These are phyloP conservation scores for Claviceps quebecensis DNA, from an alignment of 2,329 filamentous ascomycete species.

Conservation along the genomic window DNA sequence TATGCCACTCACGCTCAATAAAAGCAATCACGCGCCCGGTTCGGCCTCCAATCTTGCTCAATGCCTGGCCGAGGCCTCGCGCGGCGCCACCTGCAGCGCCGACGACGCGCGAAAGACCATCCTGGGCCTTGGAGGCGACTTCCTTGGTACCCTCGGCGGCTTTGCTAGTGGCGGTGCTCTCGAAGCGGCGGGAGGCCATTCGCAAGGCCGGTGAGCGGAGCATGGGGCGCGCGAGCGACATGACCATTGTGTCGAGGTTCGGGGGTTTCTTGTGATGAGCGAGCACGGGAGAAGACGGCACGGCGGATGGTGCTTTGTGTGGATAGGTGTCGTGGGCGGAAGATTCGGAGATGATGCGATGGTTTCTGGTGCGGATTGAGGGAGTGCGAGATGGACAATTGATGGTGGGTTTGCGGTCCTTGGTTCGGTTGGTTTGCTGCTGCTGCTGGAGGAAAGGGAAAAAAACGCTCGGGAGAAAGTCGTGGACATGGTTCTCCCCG, in stretches of 20 bases:
- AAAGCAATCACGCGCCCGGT: slow-evolving; percentile 67
- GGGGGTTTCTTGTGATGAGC: neutral
- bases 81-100: slow-evolving; percentile 69
- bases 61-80: slow-evolving; percentile 47
- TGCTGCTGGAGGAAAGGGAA: slow-evolving; percentile 17
- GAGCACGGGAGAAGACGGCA: slow-evolving; percentile 5
- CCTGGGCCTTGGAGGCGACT: slow-evolving; percentile 41
- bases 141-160: slow-evolving; percentile 26
- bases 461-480: slow-evolving; percentile 36
- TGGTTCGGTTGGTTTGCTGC: slow-evolving; percentile 1
- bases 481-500: slow-evolving; percentile 18
- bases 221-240: slow-evolving; percentile 28
- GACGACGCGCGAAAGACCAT: slow-evolving; percentile 71
- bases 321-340: neutral
- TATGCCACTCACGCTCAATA: slow-evolving; percentile 61
- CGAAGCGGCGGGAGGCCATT: slow-evolving; percentile 41
- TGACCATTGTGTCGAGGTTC: slow-evolving; percentile 14
- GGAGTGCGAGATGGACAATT: slow-evolving; percentile 18
- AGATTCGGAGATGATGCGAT: neutral
- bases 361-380: neutral
- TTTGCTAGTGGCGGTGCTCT: slow-evolving; percentile 37
- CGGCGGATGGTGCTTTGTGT: neutral
- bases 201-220: slow-evolving; percentile 32
- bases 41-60: slow-evolving; percentile 69
- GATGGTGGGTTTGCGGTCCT: slow-evolving; percentile 15